Evolutionary conservation across 768 basidiomycete genomes (phyloP).

Genomic region (Amanita subjunquillea): DNA sequence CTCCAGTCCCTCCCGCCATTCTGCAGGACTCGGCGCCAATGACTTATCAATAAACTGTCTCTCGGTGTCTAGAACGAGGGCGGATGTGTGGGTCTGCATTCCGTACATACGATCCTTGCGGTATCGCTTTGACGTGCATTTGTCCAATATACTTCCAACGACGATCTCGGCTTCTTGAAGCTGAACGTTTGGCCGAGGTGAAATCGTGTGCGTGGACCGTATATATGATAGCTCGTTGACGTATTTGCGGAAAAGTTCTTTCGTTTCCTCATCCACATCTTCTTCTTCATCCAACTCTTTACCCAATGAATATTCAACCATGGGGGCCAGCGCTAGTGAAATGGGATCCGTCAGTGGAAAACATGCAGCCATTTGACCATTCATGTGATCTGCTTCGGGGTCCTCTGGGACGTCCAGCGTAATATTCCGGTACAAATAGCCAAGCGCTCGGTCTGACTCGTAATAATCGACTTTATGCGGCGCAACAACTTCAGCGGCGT

Average conservation of each 20-base stretch:
- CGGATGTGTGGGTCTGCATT: conserved; percentile 48
- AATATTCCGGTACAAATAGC: conserved; percentile 59
- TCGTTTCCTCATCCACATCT: conserved; percentile 3
- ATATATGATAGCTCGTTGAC: conserved; percentile 62
- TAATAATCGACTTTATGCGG: conserved; percentile 61
- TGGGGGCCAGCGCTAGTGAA: conserved; percentile 19
- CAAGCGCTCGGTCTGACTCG: conserved; percentile 58
- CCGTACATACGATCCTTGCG: conserved; percentile 47
- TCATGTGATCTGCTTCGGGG: conserved; percentile 16
- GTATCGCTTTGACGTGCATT: conserved; percentile 53
- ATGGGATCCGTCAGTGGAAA: conserved; percentile 26
- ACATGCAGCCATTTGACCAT: conserved; percentile 6
- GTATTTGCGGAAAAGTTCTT: conserved; percentile 38
- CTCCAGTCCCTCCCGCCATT: conserved; percentile 29
- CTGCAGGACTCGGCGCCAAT: conserved; percentile 15
- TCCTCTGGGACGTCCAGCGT: conserved; percentile 21
- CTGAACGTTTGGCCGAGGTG: conserved; percentile 40
- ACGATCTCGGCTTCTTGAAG: conserved; percentile 70
- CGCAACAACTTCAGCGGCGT: conserved; percentile 44
- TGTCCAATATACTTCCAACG: conserved; percentile 62
- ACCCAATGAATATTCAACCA: conserved; percentile 21
- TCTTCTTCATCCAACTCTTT: conserved; percentile 12
- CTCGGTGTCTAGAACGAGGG: conserved; percentile 42
- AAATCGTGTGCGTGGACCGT: conserved; percentile 55
- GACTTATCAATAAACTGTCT: conserved; percentile 20